These are phyloP conservation scores for Cubamyces sp. DNA, from an alignment of 768 basidiomycete genomes.

Conservation along the genomic window DNA sequence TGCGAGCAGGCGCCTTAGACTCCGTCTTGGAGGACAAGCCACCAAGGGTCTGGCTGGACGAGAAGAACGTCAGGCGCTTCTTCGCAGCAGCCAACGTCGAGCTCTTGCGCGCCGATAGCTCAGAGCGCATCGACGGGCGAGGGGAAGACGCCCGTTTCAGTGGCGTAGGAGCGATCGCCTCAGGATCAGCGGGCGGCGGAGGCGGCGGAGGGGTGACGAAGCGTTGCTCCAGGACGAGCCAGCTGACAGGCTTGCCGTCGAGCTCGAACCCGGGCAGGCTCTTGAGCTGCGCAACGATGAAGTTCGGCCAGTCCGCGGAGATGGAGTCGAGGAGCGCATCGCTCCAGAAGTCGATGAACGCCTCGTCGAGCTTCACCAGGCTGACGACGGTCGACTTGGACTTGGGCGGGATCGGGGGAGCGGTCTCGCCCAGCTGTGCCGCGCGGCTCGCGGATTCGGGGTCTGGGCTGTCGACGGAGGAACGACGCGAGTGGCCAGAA, in stretches of 20 bases:
- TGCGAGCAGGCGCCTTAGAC: conserved; percentile 29
- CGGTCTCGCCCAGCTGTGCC: not conserved
- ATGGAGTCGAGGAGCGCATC: conserved; percentile 75
- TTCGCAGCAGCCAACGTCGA: conserved; percentile 54
- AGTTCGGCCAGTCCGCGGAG: conserved; percentile 64
- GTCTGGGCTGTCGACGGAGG: conserved; percentile 32
- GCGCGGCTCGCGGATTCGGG: conserved; percentile 13
- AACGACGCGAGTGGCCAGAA: conserved; percentile 25
- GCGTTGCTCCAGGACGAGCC: conserved; percentile 72
- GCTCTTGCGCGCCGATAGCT: conserved; percentile 33
- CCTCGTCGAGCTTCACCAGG: conserved; percentile 71
- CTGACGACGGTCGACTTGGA: conserved; percentile 48
- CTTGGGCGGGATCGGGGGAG: conserved; percentile 6
- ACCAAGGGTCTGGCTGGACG: conserved; percentile 24
- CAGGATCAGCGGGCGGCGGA: conserved; percentile 29
- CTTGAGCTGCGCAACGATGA: conserved; percentile 73
- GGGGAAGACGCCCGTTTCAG: conserved; percentile 36
- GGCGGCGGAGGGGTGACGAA: conserved; percentile 47
- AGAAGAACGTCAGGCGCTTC: conserved; percentile 71
- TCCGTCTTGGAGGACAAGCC: conserved; percentile 20
- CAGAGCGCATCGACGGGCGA: conserved; percentile 33
- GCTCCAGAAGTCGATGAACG: conserved; percentile 83
- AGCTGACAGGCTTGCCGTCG: conserved; percentile 50
- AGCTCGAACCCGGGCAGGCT: conserved; percentile 32
- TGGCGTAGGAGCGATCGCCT: conserved; percentile 26